Evolutionary conservation across 1,284 basidiomycete species (phyloP), one percentile per base, ranked within the genome.

Genomic region (Malassezia cuniculi): DNA sequence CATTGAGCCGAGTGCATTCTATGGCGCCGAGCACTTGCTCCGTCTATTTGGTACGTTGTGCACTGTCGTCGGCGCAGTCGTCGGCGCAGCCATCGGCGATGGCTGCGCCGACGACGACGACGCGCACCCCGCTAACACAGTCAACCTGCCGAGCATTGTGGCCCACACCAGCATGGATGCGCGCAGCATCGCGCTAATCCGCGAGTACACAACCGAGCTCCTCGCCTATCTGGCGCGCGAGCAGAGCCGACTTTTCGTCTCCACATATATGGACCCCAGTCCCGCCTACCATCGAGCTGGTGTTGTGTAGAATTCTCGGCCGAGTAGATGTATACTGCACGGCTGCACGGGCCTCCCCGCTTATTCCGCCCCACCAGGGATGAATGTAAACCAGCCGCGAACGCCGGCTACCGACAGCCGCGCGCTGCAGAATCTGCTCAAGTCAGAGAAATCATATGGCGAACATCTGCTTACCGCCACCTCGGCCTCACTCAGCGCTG

Each of bases 1-100:
- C 18, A 81, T 80, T 62, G 80, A 85, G 54, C 84, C 93, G 77
- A 86, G 84, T 63, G 73, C 77, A 37, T 75, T 94, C 14, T 97
- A 97, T 59, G 93, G 90, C 0, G 86, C 85, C 4, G 90, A 97
- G 66, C 90, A 99, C 68, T 67, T 99, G 11, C 67, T 95, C 44
- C 73, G 90, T 36, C 79, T 97, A 74, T 75, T 97, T 50, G 89
- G 87, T 93, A 53, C 47, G 78, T 73, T 4, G 7, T n/a, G 5
- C 3, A 9, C 12, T 24, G 15, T 39, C 8, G 3, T 30, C 3
- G 12, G 28, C n/a, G n/a, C n/a, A n/a, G n/a, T n/a, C n/a, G n/a
- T n/a, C 7, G 11, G 18, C 9, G 17, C 1, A 14, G 36, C 14
- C 3, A 15, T n/a, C n/a, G n/a, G n/a, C n/a, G n/a, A n/a, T n/a